Conservation (phyloP, 2,329 filamentous ascomycete species). For the Fusarium sp. region DNA sequence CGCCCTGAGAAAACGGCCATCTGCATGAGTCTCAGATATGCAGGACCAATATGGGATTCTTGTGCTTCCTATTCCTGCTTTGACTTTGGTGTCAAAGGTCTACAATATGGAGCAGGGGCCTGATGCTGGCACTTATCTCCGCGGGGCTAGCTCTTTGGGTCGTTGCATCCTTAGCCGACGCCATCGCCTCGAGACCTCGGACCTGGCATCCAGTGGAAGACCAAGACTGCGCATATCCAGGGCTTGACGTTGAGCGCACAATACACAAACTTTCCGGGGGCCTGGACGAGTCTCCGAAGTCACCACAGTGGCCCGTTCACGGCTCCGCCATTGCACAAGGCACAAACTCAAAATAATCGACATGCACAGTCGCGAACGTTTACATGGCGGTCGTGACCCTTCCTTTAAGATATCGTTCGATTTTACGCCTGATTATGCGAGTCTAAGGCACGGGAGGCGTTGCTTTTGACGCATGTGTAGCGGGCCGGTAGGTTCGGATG, state of each 20-base stretch:
- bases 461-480: conserved; percentile 17
- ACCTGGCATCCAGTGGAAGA: not conserved
- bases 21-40: conserved; percentile 23
- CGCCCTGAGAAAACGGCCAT: conserved; percentile 24
- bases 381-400: conserved; percentile 10
- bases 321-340: conserved; percentile 14
- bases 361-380: conserved; percentile 26
- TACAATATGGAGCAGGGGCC: not conserved
- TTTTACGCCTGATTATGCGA: conserved; percentile 29
- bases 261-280: conserved; percentile 18
- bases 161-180: not conserved
- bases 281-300: conserved; percentile 12
- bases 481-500: conserved; percentile 23
- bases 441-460: conserved; percentile 10
- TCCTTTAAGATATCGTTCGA: conserved; percentile 18
- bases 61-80: conserved; percentile 15
- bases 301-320: conserved; percentile 8
- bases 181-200: not conserved
- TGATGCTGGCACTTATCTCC: not conserved
- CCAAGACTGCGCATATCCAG: conserved; percentile 1
- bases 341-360: not conserved
- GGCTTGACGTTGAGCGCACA: conserved; percentile 20
- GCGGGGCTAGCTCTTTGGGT: not conserved
- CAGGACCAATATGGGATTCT: conserved; percentile 16
- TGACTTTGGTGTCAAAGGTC: conserved; percentile 2